phyloP scores from a whole-genome alignment of 148 eudicot genomes.

The Pouteria glomerata region DNA sequence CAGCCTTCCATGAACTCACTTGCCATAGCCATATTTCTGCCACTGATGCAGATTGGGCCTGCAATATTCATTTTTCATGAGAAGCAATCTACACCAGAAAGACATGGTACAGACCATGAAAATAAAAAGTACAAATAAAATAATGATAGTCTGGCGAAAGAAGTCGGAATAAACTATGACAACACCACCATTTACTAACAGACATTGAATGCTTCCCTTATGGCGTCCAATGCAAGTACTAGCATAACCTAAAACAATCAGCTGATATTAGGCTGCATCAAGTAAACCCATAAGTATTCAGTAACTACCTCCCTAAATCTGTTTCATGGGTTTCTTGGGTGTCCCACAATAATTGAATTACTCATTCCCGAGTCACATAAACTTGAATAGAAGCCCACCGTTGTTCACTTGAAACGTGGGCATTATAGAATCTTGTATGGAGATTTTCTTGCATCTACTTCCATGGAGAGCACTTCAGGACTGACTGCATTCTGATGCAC shows the following conservation, averaged over 20 bases:
- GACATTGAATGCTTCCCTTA: neutral
- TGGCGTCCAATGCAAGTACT: neutral
- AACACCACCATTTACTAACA: neutral
- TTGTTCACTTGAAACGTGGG: neutral
- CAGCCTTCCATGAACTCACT: constrained; percentile 94
- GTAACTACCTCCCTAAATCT: neutral
- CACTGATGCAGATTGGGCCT: constrained; percentile 83
- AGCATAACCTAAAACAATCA: neutral
- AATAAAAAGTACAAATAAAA: neutral
- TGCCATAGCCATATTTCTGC: constrained; percentile 99
- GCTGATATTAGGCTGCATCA: neutral
- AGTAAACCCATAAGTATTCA: neutral
- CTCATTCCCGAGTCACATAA: neutral
- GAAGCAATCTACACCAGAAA: neutral
- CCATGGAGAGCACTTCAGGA: too few species aligned
- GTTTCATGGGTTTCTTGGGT: neutral
- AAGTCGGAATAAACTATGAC: neutral
- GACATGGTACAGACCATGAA: neutral
- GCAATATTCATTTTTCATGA: constrained; percentile 16
- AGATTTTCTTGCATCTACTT: neutral
- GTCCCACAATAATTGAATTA: neutral
- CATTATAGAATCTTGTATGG: neutral
- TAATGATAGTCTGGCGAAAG: neutral
- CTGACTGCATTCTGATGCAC: too few species aligned
- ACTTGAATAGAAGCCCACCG: neutral